Percentiles rank a stretch among this genome's conserved stretches.
Evolutionary conservation across 192 early-diverging fungal genomes (phyloP).

Genomic region (Chytriomyces sp.): DNA sequence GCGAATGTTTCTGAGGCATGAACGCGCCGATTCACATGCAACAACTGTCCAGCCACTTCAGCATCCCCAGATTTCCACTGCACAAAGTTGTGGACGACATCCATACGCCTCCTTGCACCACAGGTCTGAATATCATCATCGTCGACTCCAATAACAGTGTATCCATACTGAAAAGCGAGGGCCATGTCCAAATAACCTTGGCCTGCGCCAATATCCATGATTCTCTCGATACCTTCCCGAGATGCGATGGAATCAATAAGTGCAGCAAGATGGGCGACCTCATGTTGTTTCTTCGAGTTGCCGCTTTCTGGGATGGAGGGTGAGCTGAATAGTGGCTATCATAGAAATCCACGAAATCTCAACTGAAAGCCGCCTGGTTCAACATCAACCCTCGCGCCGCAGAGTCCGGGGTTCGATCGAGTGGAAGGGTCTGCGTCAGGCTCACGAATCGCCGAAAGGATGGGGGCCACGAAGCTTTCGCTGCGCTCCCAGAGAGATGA

Average conservation of each 20-base stretch:
- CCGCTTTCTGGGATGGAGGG: slow-evolving; percentile 40
- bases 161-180: slow-evolving; percentile 65
- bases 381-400: not conserved
- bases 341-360: not conserved
- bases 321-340: not conserved
- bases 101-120: slow-evolving; percentile 65
- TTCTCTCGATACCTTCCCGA: slow-evolving; percentile 15
- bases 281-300: slow-evolving; percentile 76
- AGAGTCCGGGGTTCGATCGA: not conserved
- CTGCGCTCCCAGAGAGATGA: not conserved
- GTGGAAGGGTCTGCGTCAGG: not conserved
- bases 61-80: slow-evolving; percentile 9
- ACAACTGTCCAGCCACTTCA: slow-evolving; percentile 10
- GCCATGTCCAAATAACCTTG: slow-evolving; percentile 74
- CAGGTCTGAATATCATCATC: slow-evolving; percentile 70
- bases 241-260: slow-evolving; percentile 60
- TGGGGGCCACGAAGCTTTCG: slow-evolving; percentile 10
- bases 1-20: slow-evolving; percentile 32
- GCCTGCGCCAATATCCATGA: slow-evolving; percentile 77
- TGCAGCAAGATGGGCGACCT: slow-evolving; percentile 62
- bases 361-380: not conserved
- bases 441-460: not conserved
- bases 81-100: slow-evolving; percentile 49
- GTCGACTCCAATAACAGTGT: slow-evolving; percentile 71
- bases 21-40: slow-evolving; percentile 43